Conservation (phyloP, 257 asterid genomes). For the Agastache rugosa region DNA sequence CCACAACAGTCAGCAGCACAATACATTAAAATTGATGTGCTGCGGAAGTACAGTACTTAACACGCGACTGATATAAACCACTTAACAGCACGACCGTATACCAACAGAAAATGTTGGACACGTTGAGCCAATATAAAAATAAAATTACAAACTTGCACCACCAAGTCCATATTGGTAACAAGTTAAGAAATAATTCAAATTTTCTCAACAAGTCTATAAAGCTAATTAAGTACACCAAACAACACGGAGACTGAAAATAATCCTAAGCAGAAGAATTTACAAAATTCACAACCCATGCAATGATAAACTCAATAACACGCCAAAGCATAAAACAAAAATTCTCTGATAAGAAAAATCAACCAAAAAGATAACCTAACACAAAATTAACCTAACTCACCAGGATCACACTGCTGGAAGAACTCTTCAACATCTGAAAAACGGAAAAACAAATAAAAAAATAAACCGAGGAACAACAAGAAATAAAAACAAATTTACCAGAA, state of each 20-base stretch:
- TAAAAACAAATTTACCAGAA: constrained; percentile 7
- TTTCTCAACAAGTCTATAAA: background rate
- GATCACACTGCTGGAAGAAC: constrained; percentile 61
- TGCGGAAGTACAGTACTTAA: background rate
- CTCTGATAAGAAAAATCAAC: background rate
- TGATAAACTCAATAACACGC: constrained; percentile 20
- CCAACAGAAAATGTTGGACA: constrained; percentile 6
- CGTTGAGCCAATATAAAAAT: background rate
- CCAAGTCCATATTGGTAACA: constrained; percentile 10
- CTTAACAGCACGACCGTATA: background rate
- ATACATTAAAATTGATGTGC: background rate
- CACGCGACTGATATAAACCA: background rate
- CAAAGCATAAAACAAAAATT: background rate
- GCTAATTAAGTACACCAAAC: constrained; percentile 23
- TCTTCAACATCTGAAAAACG: constrained; percentile 55
- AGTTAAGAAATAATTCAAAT: background rate
- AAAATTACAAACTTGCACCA: constrained; percentile 10
- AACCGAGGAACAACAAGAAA: constrained; percentile 29
- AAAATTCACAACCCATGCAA: constrained; percentile 22
- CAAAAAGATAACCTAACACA: background rate
- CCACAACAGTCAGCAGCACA: background rate
- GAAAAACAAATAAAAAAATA: background rate
- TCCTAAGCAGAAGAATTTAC: background rate
- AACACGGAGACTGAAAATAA: constrained; percentile 4
- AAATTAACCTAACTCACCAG: constrained; percentile 53